Evolutionary conservation across 1,139 yeast genomes (phyloP).

Genomic region (Candida frijolesensis): DNA sequence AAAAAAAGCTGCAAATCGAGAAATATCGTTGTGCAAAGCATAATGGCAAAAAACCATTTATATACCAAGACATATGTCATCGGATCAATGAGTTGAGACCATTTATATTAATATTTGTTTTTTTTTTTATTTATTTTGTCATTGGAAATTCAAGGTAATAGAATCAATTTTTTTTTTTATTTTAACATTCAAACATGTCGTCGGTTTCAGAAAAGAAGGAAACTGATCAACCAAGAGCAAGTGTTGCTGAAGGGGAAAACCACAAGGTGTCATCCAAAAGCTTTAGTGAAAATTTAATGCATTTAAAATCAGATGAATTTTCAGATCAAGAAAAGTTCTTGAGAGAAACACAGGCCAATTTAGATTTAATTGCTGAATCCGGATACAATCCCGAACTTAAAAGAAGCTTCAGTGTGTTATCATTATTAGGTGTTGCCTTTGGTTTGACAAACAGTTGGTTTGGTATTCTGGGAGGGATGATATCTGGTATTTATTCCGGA

Average conservation of each 20-base stretch:
- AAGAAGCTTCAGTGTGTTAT: slow-evolving; percentile 52
- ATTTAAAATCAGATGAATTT: slow-evolving; percentile 11
- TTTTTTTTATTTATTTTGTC: too few relatives aligned
- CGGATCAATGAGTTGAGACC: too few relatives aligned
- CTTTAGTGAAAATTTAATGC: slow-evolving; percentile 12
- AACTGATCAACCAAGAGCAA: slow-evolving; percentile 19
- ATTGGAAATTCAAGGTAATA: too few relatives aligned
- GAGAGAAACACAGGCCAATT: slow-evolving; percentile 34
- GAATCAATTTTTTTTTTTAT: too few relatives aligned
- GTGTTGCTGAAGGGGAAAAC: slow-evolving; percentile 23
- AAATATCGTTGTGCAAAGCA: too few relatives aligned
- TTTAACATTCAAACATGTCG: slow-evolving; percentile 1
- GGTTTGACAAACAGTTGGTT: slow-evolving; percentile 67
- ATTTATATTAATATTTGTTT: too few relatives aligned
- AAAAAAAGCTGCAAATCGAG: too few relatives aligned
- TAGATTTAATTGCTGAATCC: slow-evolving; percentile 33
- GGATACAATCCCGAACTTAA: slow-evolving; percentile 44
- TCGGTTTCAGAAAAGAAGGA: slow-evolving; percentile 9
- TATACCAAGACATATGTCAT: too few relatives aligned
- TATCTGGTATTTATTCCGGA: slow-evolving; percentile 64
- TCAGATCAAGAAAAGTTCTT: slow-evolving; percentile 21
- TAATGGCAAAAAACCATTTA: too few relatives aligned
- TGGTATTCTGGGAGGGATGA: slow-evolving; percentile 38
- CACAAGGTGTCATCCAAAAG: slow-evolving; percentile 18
- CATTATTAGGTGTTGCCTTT: slow-evolving; percentile 63